phyloP scores from a whole-genome alignment of 441 rosid species.

The Adansonia rubrostipa region DNA sequence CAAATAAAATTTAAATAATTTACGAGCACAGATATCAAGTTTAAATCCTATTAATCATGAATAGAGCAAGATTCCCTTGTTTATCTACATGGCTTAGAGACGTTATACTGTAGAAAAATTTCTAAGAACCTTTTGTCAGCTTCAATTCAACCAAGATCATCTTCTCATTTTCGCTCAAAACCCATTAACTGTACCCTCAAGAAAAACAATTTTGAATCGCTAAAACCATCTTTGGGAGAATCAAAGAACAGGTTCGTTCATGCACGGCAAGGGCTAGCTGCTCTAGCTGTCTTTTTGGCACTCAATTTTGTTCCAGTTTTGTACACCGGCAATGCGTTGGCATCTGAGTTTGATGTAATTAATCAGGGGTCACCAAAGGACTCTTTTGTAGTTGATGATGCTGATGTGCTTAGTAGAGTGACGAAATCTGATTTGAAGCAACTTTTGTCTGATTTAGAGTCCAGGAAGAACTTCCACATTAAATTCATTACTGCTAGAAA shows the following conservation, averaged over 20 bases:
- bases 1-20: no score
- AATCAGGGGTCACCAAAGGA: constrained; percentile 89
- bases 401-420: constrained; percentile 84
- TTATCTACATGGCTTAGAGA: constrained; percentile 34
- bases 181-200: constrained; percentile 46
- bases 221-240: constrained; percentile 37
- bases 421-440: constrained; percentile 77
- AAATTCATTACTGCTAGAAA: constrained; percentile 85
- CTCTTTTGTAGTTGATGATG: constrained; percentile 81
- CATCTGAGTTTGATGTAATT: constrained; percentile 87
- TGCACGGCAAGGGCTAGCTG: constrained; percentile 63
- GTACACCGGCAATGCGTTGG: constrained; percentile 58
- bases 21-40: no score
- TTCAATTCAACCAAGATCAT: constrained; percentile 48
- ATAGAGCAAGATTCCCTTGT: constrained; percentile 39
- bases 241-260: constrained; percentile 54
- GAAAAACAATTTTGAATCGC: constrained; percentile 38
- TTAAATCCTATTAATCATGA: neutral
- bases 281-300: constrained; percentile 73
- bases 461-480: constrained; percentile 72
- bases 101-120: constrained; percentile 50
- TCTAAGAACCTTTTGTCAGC: constrained; percentile 39
- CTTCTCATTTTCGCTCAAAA: constrained; percentile 42
- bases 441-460: constrained; percentile 85
- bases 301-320: constrained; percentile 72